Evolutionary conservation across 306 rosid species (phyloP), one percentile per base, ranked within the genome.

Genomic region (Alnus rubra): DNA sequence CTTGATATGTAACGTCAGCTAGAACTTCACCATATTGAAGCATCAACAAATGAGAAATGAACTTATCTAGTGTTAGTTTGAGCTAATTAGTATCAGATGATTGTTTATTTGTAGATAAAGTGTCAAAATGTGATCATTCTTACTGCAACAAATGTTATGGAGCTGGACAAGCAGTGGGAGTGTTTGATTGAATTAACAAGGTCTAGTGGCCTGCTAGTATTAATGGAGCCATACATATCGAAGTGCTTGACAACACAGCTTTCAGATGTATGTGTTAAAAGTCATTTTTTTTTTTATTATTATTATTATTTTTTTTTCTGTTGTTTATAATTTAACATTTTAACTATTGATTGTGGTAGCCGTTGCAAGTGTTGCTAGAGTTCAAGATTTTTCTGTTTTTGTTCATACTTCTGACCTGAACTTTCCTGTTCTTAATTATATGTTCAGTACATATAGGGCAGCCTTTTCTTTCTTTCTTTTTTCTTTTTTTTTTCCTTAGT

Each of bases 161-260:
- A 95, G 91, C 90, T 95, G 82, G 92, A 88, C 71, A 80, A 80
- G 78, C 79, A 95, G 84, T 95, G 98, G 98, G 91, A 84, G 62
- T 95, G 97, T 82, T 87, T 91, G 86, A 91, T 88, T 75, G 98
- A 91, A 82, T 83, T 95, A 84, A 80, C 97, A 64, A 82, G 74
- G 80, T 91, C 91, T 48, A 71, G 80, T 62, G 90, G 80, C 68
- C 62, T 84, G 45, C 86, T 95, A 60, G 79, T 81, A 4, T 77
- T 86, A 80, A 76, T 88, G 88, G 88, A 95, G 82, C 91, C 98
- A 50, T 91, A 80, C 58, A 60, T 81, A 52, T 83, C 93, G 7
- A 91, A 87, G 91, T 69, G 76, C 50, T 75, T 91, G 84, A 82
- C 85, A 30, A 88, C 97, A 69, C 80, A 63, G 69, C 87, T 95